Conservation (phyloP, 306 rosid genomes). For the Lathyrus sativus region DNA sequence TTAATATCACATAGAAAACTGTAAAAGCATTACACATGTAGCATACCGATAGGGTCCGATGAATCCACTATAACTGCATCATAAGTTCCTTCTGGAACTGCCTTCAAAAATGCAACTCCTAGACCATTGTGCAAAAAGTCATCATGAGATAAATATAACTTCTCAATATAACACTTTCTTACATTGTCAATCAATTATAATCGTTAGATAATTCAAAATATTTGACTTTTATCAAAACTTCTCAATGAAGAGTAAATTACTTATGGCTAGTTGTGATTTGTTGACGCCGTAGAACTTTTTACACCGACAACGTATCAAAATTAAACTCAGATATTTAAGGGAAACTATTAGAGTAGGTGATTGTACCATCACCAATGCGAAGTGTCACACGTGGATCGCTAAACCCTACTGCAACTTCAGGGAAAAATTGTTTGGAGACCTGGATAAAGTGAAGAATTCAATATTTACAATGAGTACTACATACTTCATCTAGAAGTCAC, state of each 20-base stretch:
- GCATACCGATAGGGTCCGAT: constrained; percentile 93
- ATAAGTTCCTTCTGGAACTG: constrained; percentile 80
- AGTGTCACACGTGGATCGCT: constrained; percentile 89
- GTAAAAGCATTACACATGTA: not conserved
- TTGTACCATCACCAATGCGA: constrained; percentile 85
- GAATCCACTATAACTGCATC: constrained; percentile 98
- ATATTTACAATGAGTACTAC: constrained; percentile 9
- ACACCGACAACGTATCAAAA: not conserved
- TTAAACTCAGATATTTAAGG: not conserved
- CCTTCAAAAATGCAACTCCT: constrained; percentile 96
- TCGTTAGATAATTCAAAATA: not conserved
- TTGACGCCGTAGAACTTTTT: not conserved
- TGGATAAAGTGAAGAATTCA: constrained; percentile 37
- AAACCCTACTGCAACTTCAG: constrained; percentile 79
- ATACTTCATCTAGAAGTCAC: constrained; percentile 9
- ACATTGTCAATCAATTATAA: not conserved
- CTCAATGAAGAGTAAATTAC: not conserved
- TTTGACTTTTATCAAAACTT: not conserved
- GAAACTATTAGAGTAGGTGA: constrained; percentile 23
- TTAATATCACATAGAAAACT: constrained; percentile 7
- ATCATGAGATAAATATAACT: constrained; percentile 27
- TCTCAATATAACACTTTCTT: not conserved
- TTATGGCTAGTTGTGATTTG: not conserved
- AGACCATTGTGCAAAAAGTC: constrained; percentile 39
- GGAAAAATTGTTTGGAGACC: constrained; percentile 90